These are phyloP conservation scores for Colletotrichum sp. DNA, from an alignment of 2,329 filamentous ascomycete genomes.

Conservation along the genomic window DNA sequence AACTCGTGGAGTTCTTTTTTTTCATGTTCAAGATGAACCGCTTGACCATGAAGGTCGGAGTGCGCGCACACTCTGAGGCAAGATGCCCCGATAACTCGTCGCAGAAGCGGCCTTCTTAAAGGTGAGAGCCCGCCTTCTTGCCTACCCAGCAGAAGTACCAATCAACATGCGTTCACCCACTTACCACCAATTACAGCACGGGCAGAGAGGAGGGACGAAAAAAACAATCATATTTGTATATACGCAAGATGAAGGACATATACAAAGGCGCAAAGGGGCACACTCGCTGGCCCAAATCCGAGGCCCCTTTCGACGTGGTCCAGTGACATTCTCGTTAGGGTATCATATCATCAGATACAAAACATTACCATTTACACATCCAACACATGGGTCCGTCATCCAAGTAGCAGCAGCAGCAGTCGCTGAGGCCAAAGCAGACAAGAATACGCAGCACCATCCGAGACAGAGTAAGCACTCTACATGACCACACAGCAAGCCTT, in stretches of 20 bases:
- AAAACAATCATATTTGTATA: neutral
- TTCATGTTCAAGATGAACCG: neutral
- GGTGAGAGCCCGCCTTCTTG: neutral
- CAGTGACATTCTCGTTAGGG: neutral
- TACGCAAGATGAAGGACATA: neutral
- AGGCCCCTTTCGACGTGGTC: neutral
- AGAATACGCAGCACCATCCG: neutral
- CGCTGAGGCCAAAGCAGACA: neutral
- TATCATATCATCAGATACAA: neutral
- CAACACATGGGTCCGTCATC: neutral
- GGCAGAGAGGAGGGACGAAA: neutral
- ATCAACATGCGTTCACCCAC: neutral
- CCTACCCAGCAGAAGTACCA: neutral
- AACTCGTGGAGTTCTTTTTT: neutral
- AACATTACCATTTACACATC: neutral
- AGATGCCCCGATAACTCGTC: neutral
- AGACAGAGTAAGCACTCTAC: constrained; percentile 46
- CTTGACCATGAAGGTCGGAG: neutral
- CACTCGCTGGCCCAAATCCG: neutral
- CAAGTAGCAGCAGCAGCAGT: neutral
- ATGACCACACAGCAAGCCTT: constrained; percentile 78
- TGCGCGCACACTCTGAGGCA: neutral
- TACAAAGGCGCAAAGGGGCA: neutral
- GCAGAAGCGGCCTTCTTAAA: neutral
- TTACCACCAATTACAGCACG: neutral